A percentile compares a stretch with the other conserved stretches of the same genome.
phyloP scores from a whole-genome alignment of 2,329 filamentous ascomycete genomes.

The Diaporthe aspalathi region DNA sequence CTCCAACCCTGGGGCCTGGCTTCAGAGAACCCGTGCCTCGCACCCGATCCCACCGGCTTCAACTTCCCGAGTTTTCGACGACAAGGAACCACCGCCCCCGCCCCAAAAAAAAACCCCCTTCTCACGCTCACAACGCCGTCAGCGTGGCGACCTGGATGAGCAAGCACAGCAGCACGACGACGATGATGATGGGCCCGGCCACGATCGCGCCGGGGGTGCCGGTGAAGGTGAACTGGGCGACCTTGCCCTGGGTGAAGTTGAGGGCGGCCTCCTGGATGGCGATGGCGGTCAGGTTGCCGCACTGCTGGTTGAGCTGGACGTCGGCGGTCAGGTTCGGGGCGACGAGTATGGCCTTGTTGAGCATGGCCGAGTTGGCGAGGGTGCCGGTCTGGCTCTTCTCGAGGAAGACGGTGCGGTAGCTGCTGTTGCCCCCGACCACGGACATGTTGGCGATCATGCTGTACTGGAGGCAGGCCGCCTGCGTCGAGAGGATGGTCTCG shows the following conservation, averaged over 20 bases:
- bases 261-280: conserved; percentile 55
- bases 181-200: conserved; percentile 20
- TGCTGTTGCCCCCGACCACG: conserved; percentile 57
- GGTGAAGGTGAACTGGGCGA: conserved; percentile 47
- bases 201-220: conserved; percentile 5
- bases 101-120: no score
- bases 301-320: conserved; percentile 53
- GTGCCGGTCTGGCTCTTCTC: conserved; percentile 56
- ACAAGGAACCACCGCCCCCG: neutral
- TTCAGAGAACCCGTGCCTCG: conserved; percentile 3
- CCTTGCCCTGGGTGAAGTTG: conserved; percentile 57
- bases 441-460: conserved; percentile 59
- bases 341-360: conserved; percentile 54
- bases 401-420: conserved; percentile 59
- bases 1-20: neutral
- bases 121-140: conserved; percentile 12
- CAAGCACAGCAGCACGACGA: conserved; percentile 13
- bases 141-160: neutral
- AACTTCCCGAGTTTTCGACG: neutral
- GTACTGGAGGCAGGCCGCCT: conserved; percentile 54
- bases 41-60: neutral
- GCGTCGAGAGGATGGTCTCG: neutral
- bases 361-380: conserved; percentile 51
- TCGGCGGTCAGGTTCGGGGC: conserved; percentile 53
- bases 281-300: conserved; percentile 58